phyloP scores from a whole-genome alignment of 2,329 filamentous ascomycete species.

The Neopestalotiopsis sp. region DNA sequence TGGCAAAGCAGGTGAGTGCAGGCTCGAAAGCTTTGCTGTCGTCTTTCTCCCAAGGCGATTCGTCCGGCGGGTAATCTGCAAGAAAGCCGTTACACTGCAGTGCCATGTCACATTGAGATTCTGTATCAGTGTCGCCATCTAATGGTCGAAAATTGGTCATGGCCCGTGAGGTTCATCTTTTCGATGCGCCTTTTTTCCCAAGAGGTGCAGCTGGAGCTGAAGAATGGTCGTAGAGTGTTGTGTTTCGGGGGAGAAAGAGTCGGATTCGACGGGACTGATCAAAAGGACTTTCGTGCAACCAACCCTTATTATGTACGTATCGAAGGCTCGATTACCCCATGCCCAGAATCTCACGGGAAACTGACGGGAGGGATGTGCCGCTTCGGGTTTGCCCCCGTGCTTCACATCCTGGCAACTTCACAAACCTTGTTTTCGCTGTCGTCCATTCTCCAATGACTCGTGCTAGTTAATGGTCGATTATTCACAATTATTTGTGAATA shows the following conservation, averaged over 20 bases:
- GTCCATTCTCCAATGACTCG: neutral
- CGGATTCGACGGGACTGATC: neutral
- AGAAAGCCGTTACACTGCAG: neutral
- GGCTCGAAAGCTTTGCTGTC: neutral
- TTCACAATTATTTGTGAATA: too few species aligned
- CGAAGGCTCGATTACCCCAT: neutral
- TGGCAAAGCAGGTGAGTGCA: neutral
- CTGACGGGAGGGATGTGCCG: constrained; percentile 1
- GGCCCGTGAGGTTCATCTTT: too few species aligned
- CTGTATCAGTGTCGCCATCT: neutral
- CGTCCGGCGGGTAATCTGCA: neutral
- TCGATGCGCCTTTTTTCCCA: too few species aligned
- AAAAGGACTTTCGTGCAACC: neutral
- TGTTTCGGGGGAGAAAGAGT: neutral
- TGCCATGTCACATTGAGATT: neutral
- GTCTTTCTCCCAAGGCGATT: neutral
- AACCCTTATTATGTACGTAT: neutral
- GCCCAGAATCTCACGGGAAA: neutral
- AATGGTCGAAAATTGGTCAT: neutral
- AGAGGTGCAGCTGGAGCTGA: too few species aligned
- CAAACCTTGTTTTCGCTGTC: neutral
- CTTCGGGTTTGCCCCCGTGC: neutral
- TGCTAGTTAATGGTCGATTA: neutral
- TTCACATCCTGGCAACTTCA: neutral
- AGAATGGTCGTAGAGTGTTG: neutral